A percentile compares a stretch with the other conserved stretches of the same genome.
Evolutionary conservation across 2,329 filamentous ascomycete species (phyloP).

Genomic region (Trichoderma afroharzianum): DNA sequence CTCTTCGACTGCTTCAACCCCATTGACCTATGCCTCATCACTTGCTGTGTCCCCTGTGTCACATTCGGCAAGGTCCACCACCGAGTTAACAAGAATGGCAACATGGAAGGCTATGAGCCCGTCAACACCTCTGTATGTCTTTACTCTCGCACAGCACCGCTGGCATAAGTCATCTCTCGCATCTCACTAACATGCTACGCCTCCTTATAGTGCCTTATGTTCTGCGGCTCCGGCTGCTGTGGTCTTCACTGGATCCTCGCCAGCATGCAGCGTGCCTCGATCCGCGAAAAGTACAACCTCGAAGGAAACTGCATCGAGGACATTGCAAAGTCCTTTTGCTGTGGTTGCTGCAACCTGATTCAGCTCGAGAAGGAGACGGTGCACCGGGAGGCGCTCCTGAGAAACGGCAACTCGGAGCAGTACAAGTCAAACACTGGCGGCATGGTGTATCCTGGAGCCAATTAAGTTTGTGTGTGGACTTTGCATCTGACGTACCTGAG

Average conservation of each 20-base stretch:
- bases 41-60: constrained; percentile 45
- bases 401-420: constrained; percentile 19
- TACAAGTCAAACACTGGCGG: constrained; percentile 21
- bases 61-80: constrained; percentile 49
- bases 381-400: constrained; percentile 31
- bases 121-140: constrained; percentile 44
- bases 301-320: constrained; percentile 43
- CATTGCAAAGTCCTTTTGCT: constrained; percentile 43
- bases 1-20: constrained; percentile 46
- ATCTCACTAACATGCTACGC: constrained; percentile 14
- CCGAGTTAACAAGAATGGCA: constrained; percentile 38
- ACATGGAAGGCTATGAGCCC: constrained; percentile 42
- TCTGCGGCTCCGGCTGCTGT: constrained; percentile 39
- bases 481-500: neutral
- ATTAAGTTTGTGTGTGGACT: neutral
- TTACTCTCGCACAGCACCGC: constrained; percentile 1
- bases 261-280: constrained; percentile 43
- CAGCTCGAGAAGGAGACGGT: constrained; percentile 48
- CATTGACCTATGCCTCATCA: constrained; percentile 42
- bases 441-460: constrained; percentile 20
- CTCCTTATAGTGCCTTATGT: constrained; percentile 38
- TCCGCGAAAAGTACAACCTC: constrained; percentile 45
- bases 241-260: constrained; percentile 42
- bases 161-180: neutral
- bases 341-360: constrained; percentile 42